These are phyloP conservation scores for Didymella glomerata DNA, from an alignment of 2,329 filamentous ascomycete genomes.

Conservation along the genomic window DNA sequence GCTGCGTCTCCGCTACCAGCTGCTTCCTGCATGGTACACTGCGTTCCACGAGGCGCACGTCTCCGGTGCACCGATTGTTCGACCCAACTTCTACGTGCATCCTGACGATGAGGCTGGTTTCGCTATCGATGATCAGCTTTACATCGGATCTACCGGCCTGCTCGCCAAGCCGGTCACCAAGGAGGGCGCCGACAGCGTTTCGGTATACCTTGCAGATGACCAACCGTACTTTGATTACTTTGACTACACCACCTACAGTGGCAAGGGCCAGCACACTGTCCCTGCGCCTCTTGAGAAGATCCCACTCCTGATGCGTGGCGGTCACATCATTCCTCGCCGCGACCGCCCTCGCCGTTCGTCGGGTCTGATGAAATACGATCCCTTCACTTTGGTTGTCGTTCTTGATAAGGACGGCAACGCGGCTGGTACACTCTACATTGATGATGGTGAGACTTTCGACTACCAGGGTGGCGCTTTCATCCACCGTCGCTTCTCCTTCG, in stretches of 20 bases:
- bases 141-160: constrained; percentile 85
- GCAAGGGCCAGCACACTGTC: constrained; percentile 76
- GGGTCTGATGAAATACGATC: constrained; percentile 90
- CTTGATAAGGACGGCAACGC: constrained; percentile 75
- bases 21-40: constrained; percentile 95
- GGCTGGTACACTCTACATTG: constrained; percentile 84
- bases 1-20: constrained; percentile 84
- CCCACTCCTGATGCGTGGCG: constrained; percentile 89
- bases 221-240: constrained; percentile 97
- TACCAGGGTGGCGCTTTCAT: constrained; percentile 87
- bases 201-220: constrained; percentile 87
- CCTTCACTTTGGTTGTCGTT: constrained; percentile 87
- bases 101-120: constrained; percentile 88
- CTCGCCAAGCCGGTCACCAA: constrained; percentile 91
- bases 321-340: constrained; percentile 88
- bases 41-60: constrained; percentile 90
- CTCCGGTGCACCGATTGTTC: constrained; percentile 84
- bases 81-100: constrained; percentile 92
- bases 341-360: constrained; percentile 86
- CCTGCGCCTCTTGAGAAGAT: constrained; percentile 84
- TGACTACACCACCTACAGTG: constrained; percentile 78
- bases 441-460: constrained; percentile 94
- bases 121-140: constrained; percentile 89
- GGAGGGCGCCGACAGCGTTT: constrained; percentile 74
- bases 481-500: constrained; percentile 79